Percentiles rank a stretch among this genome's conserved stretches.
phyloP scores from a whole-genome alignment of 2,329 filamentous ascomycete species.

The Aurifilum marmelostoma region DNA sequence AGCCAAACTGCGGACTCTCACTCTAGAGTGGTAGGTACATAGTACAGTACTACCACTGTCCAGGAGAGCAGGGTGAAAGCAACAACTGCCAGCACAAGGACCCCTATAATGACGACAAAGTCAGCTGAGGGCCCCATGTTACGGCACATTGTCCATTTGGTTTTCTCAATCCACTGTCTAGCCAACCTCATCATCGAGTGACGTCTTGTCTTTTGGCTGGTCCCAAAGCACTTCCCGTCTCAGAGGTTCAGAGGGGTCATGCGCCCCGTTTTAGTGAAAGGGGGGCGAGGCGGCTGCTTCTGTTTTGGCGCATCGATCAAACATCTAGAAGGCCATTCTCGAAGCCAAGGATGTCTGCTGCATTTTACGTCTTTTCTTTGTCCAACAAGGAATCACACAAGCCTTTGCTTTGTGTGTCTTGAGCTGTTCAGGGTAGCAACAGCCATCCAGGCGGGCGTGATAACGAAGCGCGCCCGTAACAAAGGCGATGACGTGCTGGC shows the following conservation, averaged over 20 bases:
- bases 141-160: background rate
- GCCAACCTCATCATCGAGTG: background rate
- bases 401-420: background rate
- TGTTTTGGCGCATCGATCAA: background rate
- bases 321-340: background rate
- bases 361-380: background rate
- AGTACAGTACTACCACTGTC: too few species aligned
- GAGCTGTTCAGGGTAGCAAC: background rate
- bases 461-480: background rate
- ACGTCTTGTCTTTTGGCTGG: background rate
- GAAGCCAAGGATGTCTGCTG: conserved; percentile 1
- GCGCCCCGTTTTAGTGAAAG: background rate
- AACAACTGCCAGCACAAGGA: too few species aligned
- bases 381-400: too few species aligned
- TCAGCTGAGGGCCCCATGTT: background rate
- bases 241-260: background rate
- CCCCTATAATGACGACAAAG: too few species aligned
- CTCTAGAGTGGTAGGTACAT: background rate
- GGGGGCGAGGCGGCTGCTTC: background rate
- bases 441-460: background rate
- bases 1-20: background rate
- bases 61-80: too few species aligned
- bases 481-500: conserved; percentile 1
- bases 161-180: background rate
- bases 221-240: background rate